Percentiles rank a stretch among this genome's conserved stretches.
Evolutionary conservation across 768 basidiomycete species (phyloP).

Genomic region (Phylloporus rhodoxanthus): DNA sequence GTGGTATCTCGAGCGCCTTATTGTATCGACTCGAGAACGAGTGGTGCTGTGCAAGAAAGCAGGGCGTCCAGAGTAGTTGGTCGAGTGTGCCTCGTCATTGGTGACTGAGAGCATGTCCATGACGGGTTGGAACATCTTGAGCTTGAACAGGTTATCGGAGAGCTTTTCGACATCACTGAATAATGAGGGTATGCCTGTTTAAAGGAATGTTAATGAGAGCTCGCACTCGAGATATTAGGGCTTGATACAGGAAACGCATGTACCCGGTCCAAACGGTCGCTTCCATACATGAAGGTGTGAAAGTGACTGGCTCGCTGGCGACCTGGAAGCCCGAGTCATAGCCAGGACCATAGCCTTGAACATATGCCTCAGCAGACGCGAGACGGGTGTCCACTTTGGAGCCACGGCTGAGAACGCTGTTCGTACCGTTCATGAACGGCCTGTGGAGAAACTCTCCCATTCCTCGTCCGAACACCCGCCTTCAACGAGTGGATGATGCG

Average conservation of each 20-base stretch:
- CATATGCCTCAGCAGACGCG: constrained; percentile 34
- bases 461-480: constrained; percentile 29
- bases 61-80: no score
- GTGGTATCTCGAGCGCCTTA: no score
- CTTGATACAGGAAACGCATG: constrained; percentile 27
- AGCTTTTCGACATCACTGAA: no score
- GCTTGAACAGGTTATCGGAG: no score
- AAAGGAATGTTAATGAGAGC: no score
- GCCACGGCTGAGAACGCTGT: not conserved
- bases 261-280: constrained; percentile 14
- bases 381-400: constrained; percentile 13
- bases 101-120: no score
- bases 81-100: no score
- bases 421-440: constrained; percentile 9
- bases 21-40: no score
- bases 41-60: no score
- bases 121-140: no score
- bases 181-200: no score
- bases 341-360: constrained; percentile 33
- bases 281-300: constrained; percentile 18
- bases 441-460: constrained; percentile 17
- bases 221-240: no score
- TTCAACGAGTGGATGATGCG: constrained; percentile 26
- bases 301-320: constrained; percentile 11
- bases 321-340: constrained; percentile 28